phyloP scores from a whole-genome alignment of 257 asterid genomes.

The Solanum stenotomum region DNA sequence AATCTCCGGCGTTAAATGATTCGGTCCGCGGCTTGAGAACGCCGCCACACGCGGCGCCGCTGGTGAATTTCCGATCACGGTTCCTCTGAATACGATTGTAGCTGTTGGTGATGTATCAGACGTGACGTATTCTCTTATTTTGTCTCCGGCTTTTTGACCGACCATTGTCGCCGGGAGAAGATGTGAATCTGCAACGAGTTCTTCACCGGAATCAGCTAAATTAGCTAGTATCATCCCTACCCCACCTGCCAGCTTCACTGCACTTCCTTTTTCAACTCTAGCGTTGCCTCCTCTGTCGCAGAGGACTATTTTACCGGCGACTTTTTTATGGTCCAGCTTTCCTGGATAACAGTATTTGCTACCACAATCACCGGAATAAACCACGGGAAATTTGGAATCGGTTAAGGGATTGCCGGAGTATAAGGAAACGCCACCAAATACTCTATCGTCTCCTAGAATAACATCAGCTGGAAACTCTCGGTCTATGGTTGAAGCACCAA shows the following conservation, averaged over 20 bases:
- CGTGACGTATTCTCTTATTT: slow-evolving; percentile 48
- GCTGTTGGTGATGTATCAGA: slow-evolving; percentile 76
- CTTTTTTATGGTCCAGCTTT: slow-evolving; percentile 36
- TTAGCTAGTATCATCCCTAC: slow-evolving; percentile 78
- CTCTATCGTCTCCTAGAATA: slow-evolving; percentile 59
- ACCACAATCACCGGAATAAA: slow-evolving; percentile 73
- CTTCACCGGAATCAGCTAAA: slow-evolving; percentile 79
- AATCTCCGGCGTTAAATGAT: slow-evolving; percentile 65
- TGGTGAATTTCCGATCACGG: slow-evolving; percentile 57
- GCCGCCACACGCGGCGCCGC: slow-evolving; percentile 86
- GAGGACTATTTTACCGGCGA: slow-evolving; percentile 73
- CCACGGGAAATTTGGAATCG: slow-evolving; percentile 34
- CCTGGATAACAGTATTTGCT: slow-evolving; percentile 73
- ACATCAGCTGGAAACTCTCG: slow-evolving; percentile 92
- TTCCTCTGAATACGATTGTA: slow-evolving; percentile 54
- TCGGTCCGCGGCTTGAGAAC: slow-evolving; percentile 95
- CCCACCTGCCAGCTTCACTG: slow-evolving; percentile 91
- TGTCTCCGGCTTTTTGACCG: slow-evolving; percentile 62
- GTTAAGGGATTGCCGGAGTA: slow-evolving; percentile 48
- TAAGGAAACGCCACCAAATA: slow-evolving; percentile 64
- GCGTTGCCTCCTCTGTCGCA: slow-evolving; percentile 97
- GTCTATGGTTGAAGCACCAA: slow-evolving; percentile 91
- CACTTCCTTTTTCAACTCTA: slow-evolving; percentile 76
- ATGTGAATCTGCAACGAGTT: slow-evolving; percentile 84
- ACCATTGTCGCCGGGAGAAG: slow-evolving; percentile 87